Percentiles rank a stretch among this genome's conserved stretches.
Conservation (phyloP, 805 yeast genomes). For the Yarrowia deformans region DNA sequence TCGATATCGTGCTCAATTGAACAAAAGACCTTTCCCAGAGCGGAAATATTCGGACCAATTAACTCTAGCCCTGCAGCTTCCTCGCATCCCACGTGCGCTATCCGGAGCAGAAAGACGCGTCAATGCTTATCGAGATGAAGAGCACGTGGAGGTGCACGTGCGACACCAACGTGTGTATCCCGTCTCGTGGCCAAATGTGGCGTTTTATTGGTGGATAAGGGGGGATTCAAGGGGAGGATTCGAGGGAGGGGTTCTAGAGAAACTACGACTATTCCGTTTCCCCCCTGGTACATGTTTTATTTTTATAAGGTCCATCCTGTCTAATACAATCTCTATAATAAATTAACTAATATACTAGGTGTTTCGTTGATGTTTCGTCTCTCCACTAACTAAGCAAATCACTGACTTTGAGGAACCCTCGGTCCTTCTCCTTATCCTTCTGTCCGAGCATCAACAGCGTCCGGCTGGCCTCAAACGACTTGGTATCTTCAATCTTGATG, state of each 20-base stretch:
- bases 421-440: slow-evolving; percentile 37
- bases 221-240: too few species aligned
- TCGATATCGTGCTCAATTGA: background rate
- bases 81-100: slow-evolving; percentile 31
- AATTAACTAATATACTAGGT: slow-evolving; percentile 24
- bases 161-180: background rate
- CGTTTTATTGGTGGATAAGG: background rate
- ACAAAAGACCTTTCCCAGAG: background rate
- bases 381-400: slow-evolving; percentile 16
- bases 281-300: too few species aligned
- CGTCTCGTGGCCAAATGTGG: slow-evolving; percentile 2
- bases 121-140: slow-evolving; percentile 16
- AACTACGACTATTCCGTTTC: too few species aligned
- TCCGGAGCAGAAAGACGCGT: background rate
- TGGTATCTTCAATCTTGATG: slow-evolving; percentile 32
- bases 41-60: background rate
- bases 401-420: slow-evolving; percentile 23
- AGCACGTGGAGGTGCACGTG: slow-evolving; percentile 26
- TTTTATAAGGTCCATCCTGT: too few species aligned
- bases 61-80: slow-evolving; percentile 12
- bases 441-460: slow-evolving; percentile 32
- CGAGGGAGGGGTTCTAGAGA: too few species aligned
- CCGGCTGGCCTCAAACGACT: slow-evolving; percentile 34
- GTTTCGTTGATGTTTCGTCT: background rate
- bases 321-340: slow-evolving; percentile 8